phyloP scores from a whole-genome alignment of 352 stramenopile genomes.

The Phytopythium cucurbitacearum region DNA sequence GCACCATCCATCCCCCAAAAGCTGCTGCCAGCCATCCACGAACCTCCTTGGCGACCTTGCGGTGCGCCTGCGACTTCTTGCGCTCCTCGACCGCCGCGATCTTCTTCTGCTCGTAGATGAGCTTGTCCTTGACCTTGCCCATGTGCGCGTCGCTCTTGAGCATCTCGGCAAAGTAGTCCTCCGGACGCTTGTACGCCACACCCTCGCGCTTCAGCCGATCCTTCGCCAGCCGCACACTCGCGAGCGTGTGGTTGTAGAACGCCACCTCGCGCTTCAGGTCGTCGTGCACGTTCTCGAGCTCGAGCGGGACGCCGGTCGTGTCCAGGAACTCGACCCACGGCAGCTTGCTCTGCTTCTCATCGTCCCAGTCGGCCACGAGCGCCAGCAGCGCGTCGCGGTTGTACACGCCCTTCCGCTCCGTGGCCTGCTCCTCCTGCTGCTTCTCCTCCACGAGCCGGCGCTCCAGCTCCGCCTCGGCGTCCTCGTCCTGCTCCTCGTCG shows the following conservation, averaged over 20 bases:
- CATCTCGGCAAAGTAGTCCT: slow-evolving; percentile 99
- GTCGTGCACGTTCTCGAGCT: slow-evolving; percentile 80
- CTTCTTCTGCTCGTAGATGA: slow-evolving; percentile 99
- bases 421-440: slow-evolving; percentile 39
- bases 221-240: slow-evolving; percentile 66
- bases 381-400: slow-evolving; percentile 64
- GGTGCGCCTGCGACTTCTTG: slow-evolving; percentile 96
- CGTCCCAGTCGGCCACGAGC: slow-evolving; percentile 55
- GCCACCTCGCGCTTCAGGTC: slow-evolving; percentile 91
- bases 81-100: slow-evolving; percentile 97
- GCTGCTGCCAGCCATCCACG: slow-evolving; percentile 3
- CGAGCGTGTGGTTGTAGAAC: slow-evolving; percentile 95
- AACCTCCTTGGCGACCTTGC: slow-evolving; percentile 95
- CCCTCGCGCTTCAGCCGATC: slow-evolving; percentile 54
- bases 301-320: slow-evolving; percentile 50
- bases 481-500: slow-evolving; percentile 38
- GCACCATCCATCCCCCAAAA: neutral
- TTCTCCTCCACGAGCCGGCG: slow-evolving; percentile 69
- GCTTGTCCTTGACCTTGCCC: slow-evolving; percentile 96
- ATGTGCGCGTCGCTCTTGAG: slow-evolving; percentile 97
- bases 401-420: slow-evolving; percentile 61
- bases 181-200: slow-evolving; percentile 91
- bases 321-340: slow-evolving; percentile 81
- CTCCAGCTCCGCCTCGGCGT: slow-evolving; percentile 70
- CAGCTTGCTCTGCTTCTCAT: slow-evolving; percentile 28